Evolutionary conservation across 2,329 filamentous ascomycete species (phyloP).

Genomic region (Lecanosticta acicola): DNA sequence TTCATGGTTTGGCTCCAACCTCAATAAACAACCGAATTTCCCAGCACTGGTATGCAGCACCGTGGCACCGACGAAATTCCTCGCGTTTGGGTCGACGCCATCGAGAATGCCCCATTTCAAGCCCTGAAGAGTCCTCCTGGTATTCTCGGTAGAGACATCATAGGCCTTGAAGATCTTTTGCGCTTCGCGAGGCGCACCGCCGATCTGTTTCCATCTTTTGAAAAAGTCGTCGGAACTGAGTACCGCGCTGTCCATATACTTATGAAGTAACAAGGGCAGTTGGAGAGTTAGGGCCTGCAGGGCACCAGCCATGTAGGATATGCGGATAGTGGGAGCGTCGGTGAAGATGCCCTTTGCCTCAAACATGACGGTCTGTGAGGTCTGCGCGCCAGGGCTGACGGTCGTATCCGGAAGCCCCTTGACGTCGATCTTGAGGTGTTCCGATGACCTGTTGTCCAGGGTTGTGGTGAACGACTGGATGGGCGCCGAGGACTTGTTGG

Average conservation of each 20-base stretch:
- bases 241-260: slow-evolving; percentile 93
- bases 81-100: slow-evolving; percentile 82
- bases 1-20: slow-evolving; percentile 88
- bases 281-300: slow-evolving; percentile 89
- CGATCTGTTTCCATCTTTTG: slow-evolving; percentile 98
- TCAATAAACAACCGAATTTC: slow-evolving; percentile 89
- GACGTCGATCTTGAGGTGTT: slow-evolving; percentile 74
- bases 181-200: slow-evolving; percentile 76
- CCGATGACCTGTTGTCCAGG: slow-evolving; percentile 65
- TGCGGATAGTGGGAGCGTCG: slow-evolving; percentile 81
- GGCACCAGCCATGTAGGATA: slow-evolving; percentile 90
- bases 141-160: slow-evolving; percentile 65
- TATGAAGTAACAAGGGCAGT: slow-evolving; percentile 81
- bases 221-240: slow-evolving; percentile 91
- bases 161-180: slow-evolving; percentile 73
- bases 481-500: slow-evolving; percentile 80
- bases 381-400: slow-evolving; percentile 68
- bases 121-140: slow-evolving; percentile 67
- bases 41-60: slow-evolving; percentile 79
- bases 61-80: slow-evolving; percentile 89
- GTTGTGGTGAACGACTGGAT: slow-evolving; percentile 94
- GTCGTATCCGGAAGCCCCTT: slow-evolving; percentile 83
- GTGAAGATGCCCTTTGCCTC: slow-evolving; percentile 77
- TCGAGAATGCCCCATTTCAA: slow-evolving; percentile 86
- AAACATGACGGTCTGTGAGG: slow-evolving; percentile 92